Evolutionary conservation across 352 stramenopile genomes (phyloP).

Genomic region (Phytopythium helicoides): DNA sequence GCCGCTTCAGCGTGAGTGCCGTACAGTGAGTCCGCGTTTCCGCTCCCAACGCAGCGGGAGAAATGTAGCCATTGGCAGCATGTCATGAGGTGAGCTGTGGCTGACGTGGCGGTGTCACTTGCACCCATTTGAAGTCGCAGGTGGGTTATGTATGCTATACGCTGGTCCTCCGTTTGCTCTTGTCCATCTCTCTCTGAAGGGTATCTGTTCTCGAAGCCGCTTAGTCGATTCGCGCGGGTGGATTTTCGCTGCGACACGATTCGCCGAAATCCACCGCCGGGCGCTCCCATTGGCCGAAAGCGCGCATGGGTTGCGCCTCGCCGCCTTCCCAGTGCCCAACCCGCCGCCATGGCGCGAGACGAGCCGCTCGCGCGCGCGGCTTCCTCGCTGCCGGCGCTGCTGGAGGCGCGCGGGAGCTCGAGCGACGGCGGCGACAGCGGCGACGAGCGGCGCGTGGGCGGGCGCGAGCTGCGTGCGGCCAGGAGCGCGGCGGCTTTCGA

Average conservation of each 20-base stretch:
- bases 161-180: too few species aligned
- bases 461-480: neutral
- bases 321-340: too few species aligned
- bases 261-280: neutral
- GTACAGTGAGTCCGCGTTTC: too few species aligned
- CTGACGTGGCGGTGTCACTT: too few species aligned
- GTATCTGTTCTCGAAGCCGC: neutral
- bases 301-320: too few species aligned
- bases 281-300: neutral
- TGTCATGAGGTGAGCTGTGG: too few species aligned
- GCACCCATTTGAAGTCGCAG: too few species aligned
- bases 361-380: slow-evolving; percentile 7
- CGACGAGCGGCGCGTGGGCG: slow-evolving; percentile 9
- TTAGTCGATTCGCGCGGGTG: slow-evolving; percentile 2
- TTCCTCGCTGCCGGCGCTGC: slow-evolving; percentile 12
- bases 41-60: too few species aligned
- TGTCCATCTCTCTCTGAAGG: too few species aligned
- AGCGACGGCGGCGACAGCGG: slow-evolving; percentile 10
- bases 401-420: neutral
- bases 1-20: too few species aligned
- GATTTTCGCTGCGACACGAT: slow-evolving; percentile 10
- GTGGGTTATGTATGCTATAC: too few species aligned
- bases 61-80: too few species aligned
- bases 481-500: slow-evolving; percentile 4
- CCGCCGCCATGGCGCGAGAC: neutral